A percentile compares a stretch with the other conserved stretches of the same genome.
phyloP scores from a whole-genome alignment of 768 basidiomycete genomes.

The Cyathus striatus region DNA sequence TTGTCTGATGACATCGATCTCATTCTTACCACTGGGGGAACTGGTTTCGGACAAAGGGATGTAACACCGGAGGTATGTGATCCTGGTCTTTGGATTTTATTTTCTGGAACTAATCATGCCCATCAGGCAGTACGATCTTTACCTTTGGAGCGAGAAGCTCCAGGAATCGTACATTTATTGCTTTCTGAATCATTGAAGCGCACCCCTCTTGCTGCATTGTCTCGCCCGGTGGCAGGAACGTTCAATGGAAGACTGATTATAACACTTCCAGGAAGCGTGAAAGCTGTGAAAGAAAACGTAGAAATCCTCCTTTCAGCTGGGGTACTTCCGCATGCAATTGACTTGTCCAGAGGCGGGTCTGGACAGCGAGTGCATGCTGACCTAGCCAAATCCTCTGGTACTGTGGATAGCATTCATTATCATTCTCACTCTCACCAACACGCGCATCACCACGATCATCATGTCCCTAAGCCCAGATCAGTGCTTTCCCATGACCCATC shows the following conservation, averaged over 20 bases:
- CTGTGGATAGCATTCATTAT: conserved; percentile 13
- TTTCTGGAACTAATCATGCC: too few relatives aligned
- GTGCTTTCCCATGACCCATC: conserved; percentile 66
- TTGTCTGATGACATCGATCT: conserved; percentile 50
- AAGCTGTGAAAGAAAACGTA: conserved; percentile 79
- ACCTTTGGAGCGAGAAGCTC: conserved; percentile 61
- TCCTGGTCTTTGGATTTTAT: too few relatives aligned
- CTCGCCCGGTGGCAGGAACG: conserved; percentile 79
- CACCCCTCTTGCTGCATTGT: conserved; percentile 78
- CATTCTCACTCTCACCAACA: conserved; percentile 21
- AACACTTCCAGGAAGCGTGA: conserved; percentile 82
- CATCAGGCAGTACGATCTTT: too few relatives aligned
- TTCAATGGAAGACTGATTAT: conserved; percentile 61
- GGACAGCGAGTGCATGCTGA: conserved; percentile 54
- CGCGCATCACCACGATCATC: conserved; percentile 31
- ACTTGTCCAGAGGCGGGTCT: conserved; percentile 64
- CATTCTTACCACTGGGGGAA: conserved; percentile 84
- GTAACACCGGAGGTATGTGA: conserved; percentile 73
- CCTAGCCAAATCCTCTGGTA: conserved; percentile 31
- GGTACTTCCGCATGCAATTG: conserved; percentile 66
- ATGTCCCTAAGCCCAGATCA: conserved; percentile 50
- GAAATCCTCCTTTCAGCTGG: conserved; percentile 52
- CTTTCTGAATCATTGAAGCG: conserved; percentile 62
- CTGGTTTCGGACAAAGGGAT: conserved; percentile 80
- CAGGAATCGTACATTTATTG: conserved; percentile 75